phyloP scores from a whole-genome alignment of 2,329 filamentous ascomycete genomes.

The Exophiala oligosperma region DNA sequence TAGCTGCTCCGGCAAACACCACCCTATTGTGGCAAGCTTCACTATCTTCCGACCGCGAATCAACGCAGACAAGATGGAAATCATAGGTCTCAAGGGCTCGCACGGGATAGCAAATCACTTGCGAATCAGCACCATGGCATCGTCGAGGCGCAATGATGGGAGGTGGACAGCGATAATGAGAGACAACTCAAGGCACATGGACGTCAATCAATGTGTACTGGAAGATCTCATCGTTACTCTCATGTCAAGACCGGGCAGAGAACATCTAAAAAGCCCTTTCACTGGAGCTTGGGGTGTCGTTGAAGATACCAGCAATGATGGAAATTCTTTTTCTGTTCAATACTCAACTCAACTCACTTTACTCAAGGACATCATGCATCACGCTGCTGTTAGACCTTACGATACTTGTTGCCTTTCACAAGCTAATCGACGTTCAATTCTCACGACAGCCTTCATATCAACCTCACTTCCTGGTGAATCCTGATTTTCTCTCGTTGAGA shows the following conservation, averaged over 20 bases:
- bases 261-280: slow-evolving; percentile 4
- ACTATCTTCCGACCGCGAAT: background rate
- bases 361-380: background rate
- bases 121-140: slow-evolving; percentile 6
- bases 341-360: background rate
- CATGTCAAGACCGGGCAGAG: slow-evolving; percentile 23
- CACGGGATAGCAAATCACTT: slow-evolving; percentile 1
- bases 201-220: slow-evolving; percentile 7
- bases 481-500: too few relatives aligned
- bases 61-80: background rate
- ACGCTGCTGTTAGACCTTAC: background rate
- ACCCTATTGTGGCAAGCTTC: slow-evolving; percentile 7
- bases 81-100: background rate
- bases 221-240: slow-evolving; percentile 18
- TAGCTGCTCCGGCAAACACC: slow-evolving; percentile 3
- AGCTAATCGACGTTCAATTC: background rate
- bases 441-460: background rate
- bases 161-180: slow-evolving; percentile 1
- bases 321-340: slow-evolving; percentile 41
- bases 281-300: slow-evolving; percentile 24
- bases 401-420: background rate
- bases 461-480: too few relatives aligned
- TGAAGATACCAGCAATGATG: slow-evolving; percentile 30
- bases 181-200: slow-evolving; percentile 1
- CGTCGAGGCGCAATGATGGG: slow-evolving; percentile 14